Percentiles rank a stretch among this genome's conserved stretches.
Conservation (phyloP, 371 early-diverging fungal genomes). For the Funneliformis caledonium region DNA sequence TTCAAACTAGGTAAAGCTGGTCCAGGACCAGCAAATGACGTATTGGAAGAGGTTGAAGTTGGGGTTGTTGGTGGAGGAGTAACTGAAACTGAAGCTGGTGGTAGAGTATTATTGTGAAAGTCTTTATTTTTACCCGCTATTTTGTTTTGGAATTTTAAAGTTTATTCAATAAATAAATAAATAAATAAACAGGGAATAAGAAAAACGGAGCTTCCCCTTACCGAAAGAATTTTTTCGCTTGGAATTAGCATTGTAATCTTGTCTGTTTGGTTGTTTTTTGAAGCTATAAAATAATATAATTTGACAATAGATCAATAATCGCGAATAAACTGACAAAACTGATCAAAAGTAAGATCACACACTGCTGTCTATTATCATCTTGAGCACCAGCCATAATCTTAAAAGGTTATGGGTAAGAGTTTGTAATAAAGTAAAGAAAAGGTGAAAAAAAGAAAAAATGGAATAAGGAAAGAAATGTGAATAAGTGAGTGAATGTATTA, state of each 20-base stretch:
- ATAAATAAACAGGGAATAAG: neutral
- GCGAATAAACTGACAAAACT: neutral
- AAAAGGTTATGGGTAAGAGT: neutral
- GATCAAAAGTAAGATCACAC: neutral
- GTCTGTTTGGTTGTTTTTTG: slow-evolving; percentile 32
- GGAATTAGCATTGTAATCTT: slow-evolving; percentile 2
- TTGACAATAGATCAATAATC: neutral
- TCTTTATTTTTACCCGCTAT: slow-evolving; percentile 31
- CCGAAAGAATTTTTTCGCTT: slow-evolving; percentile 33
- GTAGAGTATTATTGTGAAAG: slow-evolving; percentile 5
- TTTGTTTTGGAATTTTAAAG: neutral
- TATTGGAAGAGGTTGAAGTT: neutral
- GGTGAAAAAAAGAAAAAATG: neutral
- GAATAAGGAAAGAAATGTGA: neutral
- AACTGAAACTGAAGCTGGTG: slow-evolving; percentile 2
- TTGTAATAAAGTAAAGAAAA: neutral
- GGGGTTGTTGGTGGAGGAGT: slow-evolving; percentile 6
- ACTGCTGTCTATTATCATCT: slow-evolving; percentile 12
- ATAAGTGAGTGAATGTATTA: neutral
- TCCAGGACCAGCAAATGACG: neutral
- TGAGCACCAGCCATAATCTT: slow-evolving; percentile 21
- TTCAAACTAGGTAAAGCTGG: slow-evolving; percentile 30
- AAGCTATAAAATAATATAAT: slow-evolving; percentile 11
- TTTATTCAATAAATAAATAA: neutral
- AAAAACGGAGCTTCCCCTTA: neutral